Conservation (phyloP, 2,329 filamentous ascomycete species). For the Teratosphaeria nubilosa region DNA sequence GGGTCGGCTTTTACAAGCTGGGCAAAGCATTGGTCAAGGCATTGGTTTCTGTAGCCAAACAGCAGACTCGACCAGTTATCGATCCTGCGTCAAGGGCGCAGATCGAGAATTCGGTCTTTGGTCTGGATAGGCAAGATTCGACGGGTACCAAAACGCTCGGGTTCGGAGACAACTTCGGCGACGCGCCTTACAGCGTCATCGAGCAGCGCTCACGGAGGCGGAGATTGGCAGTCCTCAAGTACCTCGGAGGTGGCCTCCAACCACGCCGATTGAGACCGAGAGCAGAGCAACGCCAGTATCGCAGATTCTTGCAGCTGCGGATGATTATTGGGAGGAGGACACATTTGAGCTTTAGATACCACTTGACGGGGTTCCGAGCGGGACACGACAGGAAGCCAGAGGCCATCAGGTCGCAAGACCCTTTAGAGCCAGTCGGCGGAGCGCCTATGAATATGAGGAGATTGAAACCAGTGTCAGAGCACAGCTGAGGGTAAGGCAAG, state of each 20-base stretch:
- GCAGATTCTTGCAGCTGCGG: background rate
- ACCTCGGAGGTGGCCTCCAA: background rate
- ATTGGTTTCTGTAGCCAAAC: background rate
- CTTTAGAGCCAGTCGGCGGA: background rate
- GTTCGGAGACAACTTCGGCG: background rate
- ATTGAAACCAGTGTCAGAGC: background rate
- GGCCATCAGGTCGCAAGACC: background rate
- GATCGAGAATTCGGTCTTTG: background rate
- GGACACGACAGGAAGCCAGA: background rate
- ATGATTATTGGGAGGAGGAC: background rate
- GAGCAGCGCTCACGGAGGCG: background rate
- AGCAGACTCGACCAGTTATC: background rate
- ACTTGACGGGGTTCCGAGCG: background rate
- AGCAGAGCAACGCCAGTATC: background rate
- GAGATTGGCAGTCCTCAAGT: background rate
- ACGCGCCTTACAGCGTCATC: background rate
- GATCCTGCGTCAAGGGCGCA: background rate
- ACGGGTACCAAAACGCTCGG: background rate
- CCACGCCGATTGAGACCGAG: background rate
- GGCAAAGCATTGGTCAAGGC: slow-evolving; percentile 9
- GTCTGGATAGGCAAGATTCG: background rate
- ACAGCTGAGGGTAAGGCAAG: background rate
- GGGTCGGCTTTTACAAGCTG: slow-evolving; percentile 6
- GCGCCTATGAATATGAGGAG: background rate
- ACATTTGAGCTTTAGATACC: background rate